Evolutionary conservation across 441 rosid species (phyloP), one percentile per base, ranked within the genome.

Genomic region (Manihot esculenta): DNA sequence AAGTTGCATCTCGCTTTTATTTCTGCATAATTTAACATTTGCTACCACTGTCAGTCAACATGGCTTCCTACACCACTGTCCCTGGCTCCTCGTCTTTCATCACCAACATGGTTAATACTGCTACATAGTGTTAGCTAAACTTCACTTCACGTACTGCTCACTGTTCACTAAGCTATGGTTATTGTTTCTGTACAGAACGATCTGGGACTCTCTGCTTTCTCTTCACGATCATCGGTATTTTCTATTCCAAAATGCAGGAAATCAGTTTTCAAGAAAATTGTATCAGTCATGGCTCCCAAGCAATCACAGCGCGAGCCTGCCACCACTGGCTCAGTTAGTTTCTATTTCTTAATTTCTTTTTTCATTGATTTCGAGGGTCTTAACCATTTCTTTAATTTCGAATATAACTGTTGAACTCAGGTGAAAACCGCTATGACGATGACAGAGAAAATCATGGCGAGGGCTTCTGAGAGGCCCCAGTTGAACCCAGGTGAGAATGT

Each of bases 401-500:
- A 35, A 18, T 33, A 9, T 35, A 10, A 12, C 18, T 7, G 27
- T 61, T 35, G 14, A 17, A 58, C 27, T 58, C 74, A 94, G 97
- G 96, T 95, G 70, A 95, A 91, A 79, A 87, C 90, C 67, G 89
- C 87, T 18, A 86, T 89, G 98, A 91, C 97, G 8, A 84, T 91
- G 96, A 95, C 98, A 14, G 93, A 91, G 84, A 95, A 92, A 84
- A 95, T 95, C 53, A 60, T 92, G 68, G 92, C 97, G 0, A 89
- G 80, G 76, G 94, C 98, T 4, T 75, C 94, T 17, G 91, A 88
- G 82, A 91, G 86, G 77, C 59, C 91, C 7, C 85, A 78, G 57
- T 80, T 89, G 81, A 77, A 71, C 30, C 97, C 99, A 18, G 99
- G 99, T 61, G 99, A 95, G 70, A 95, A 93, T 75, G 88, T 86